Base-by-base conservation (phyloP, 495 filamentous ascomycete genomes). In the Xylaria scruposa region DNA sequence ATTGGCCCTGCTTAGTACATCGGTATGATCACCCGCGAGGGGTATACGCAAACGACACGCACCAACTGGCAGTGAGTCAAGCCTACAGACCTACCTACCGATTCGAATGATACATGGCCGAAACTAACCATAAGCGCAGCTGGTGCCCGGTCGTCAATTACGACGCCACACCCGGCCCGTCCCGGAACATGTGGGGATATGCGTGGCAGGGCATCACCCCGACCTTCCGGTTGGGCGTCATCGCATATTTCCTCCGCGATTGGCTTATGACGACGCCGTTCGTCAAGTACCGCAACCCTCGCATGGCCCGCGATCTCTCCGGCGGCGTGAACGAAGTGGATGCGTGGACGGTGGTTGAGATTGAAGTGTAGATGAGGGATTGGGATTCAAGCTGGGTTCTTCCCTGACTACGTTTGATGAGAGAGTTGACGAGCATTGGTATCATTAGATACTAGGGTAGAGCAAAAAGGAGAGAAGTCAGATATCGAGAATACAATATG, bases 131-230 rank as follows among this genome's bases (percentile, higher is more conserved):
- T 10, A 36, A 60, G 17, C 31, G n/a, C 33, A 63, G 60, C 21
- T 63, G 60, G 60, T 63, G 60, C 9, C 60, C 60, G 15, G 60
- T 63, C 4, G 60, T 63, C 60, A 63, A 63, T 38, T 63, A 63
- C 60, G 60, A 63, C 21, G 60, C 60, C 1, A 46, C 60, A 1
- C n/a, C 36, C n/a, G 60, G 60, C 38, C 60, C 60, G 38, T 1
- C n/a, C 3, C n/a, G 60, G 10, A 63, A 63, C 38, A 4, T 0
- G 4, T 46, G 15, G n/a, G 60, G 60, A 1, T 19, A 46, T 8
- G 33, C 10, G n/a, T 63, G 60, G 60, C 36, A 40, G 10, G 60
- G 60, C 21, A 38, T 63, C 60, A 44, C 1, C 12, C 36, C 36
- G 60, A 63, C 36, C 36, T 63, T 63, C 24, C 60, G 36, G 1